phyloP scores from a whole-genome alignment of 768 basidiomycete species.

The Cystobasidium ongulense region DNA sequence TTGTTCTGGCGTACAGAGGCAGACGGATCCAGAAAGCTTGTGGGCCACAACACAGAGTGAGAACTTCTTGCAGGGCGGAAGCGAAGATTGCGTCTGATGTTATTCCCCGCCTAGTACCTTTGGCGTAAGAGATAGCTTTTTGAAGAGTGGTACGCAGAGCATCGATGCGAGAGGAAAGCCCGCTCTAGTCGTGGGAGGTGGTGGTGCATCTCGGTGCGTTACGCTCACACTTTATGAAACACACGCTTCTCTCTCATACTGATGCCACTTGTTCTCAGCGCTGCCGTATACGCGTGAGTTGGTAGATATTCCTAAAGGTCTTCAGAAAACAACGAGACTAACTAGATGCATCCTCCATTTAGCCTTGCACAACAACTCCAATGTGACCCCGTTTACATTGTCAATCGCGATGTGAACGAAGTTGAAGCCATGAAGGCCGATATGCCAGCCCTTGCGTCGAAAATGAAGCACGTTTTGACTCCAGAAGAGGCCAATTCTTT shows the following conservation, averaged over 20 bases:
- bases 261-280: slow-evolving; percentile 16
- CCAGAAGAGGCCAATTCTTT: slow-evolving; percentile 36
- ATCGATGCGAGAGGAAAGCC: slow-evolving; percentile 27
- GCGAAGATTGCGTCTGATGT: not conserved
- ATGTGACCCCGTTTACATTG: slow-evolving; percentile 40
- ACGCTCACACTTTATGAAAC: too few relatives aligned
- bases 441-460: slow-evolving; percentile 34
- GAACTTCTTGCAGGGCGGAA: not conserved
- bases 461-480: slow-evolving; percentile 39
- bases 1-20: not conserved
- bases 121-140: slow-evolving; percentile 33
- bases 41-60: slow-evolving; percentile 42
- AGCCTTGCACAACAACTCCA: not conserved
- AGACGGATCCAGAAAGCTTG: slow-evolving; percentile 35
- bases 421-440: slow-evolving; percentile 36
- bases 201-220: slow-evolving; percentile 38
- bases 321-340: not conserved
- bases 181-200: slow-evolving; percentile 38
- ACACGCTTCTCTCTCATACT: too few relatives aligned
- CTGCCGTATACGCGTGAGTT: slow-evolving; percentile 37
- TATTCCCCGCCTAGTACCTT: slow-evolving; percentile 22
- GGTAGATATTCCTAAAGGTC: slow-evolving; percentile 35
- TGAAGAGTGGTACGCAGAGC: not conserved
- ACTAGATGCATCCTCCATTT: not conserved
- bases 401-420: slow-evolving; percentile 40